These are phyloP conservation scores for Rhodotorula taiwanensis DNA, from an alignment of 768 basidiomycete genomes.

Conservation along the genomic window DNA sequence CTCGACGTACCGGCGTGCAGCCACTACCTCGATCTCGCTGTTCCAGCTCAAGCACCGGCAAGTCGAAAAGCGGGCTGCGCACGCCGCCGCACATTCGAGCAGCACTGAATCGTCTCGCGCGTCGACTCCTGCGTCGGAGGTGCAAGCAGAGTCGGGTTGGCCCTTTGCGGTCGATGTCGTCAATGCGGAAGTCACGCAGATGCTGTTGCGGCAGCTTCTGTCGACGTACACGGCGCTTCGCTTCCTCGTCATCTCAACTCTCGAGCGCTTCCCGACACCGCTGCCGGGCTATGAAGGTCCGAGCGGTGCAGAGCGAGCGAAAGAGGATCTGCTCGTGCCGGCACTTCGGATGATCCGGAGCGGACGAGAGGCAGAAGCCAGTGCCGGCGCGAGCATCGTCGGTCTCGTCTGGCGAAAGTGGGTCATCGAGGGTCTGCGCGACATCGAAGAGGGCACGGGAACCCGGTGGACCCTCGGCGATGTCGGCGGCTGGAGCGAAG, in stretches of 20 bases:
- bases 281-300: constrained; percentile 26
- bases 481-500: constrained; percentile 24
- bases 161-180: constrained; percentile 25
- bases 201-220: constrained; percentile 28
- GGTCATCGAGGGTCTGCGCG: constrained; percentile 14
- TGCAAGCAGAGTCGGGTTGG: constrained; percentile 10
- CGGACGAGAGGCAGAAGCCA: constrained; percentile 32
- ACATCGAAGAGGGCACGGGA: neutral
- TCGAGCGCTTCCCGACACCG: constrained; percentile 34
- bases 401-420: constrained; percentile 34
- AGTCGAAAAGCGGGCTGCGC: neutral
- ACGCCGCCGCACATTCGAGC: neutral
- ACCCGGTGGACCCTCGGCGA: constrained; percentile 13
- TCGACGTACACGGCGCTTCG: constrained; percentile 35
- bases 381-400: constrained; percentile 29
- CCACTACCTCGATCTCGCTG: constrained; percentile 18
- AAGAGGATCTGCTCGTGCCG: constrained; percentile 27
- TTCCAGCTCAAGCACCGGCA: constrained; percentile 16
- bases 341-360: constrained; percentile 34
- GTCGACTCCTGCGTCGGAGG: neutral
- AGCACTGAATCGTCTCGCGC: neutral
- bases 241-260: constrained; percentile 22
- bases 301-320: constrained; percentile 15
- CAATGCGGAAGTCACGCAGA: constrained; percentile 20
- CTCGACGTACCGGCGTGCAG: constrained; percentile 30